Evolutionary conservation across 768 basidiomycete species (phyloP), one percentile per base, ranked within the genome.

Genomic region (Calocybe gangraenosa): DNA sequence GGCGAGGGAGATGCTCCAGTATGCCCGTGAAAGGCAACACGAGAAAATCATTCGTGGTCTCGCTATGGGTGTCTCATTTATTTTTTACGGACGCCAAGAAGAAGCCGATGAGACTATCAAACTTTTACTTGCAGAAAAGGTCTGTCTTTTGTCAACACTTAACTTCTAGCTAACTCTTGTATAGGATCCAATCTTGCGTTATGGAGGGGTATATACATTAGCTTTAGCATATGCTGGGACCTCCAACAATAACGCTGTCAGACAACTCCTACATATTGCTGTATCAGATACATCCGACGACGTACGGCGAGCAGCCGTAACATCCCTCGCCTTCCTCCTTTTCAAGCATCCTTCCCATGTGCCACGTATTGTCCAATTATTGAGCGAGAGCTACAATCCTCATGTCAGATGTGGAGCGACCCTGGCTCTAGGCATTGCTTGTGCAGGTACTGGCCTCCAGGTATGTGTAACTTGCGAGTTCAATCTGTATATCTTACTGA

Each of bases 221-320:
- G 96, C 94, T 1, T 74, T 98, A 14, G 96, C 96, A 0, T 98
- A 97, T 60, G 92, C 95, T 2, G 96, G 95, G 43, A 97, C 95
- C 7, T 83, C 92, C 23, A 88, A 94, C 69, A 98, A 98, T 58
- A 79, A 84, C 51, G 95, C 95, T 2, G 84, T 97, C 53, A 84
- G 93, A 42, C 83, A 87, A 62, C 73, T 98, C 11, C 69, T 99
- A 22, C 95, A 98, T 58, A 90, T 97, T 31, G 96, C 96, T 17
- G 96, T 99, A 28, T 98, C 95, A 9, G 96, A 99, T 62, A 96
- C 93, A 4, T 95, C 90, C 11, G 94, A 98, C 57, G 96, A 98
- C 62, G 96, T 99, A 17, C 81, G 96, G 50, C 76, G 96, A 47
- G 95, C 96, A 5, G 96, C 96, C 30, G 96, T 99, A 37, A 97